A percentile compares a stretch with the other conserved stretches of the same genome.
phyloP scores from a whole-genome alignment of 345 rosid species.

The Alliaria petiolata region DNA sequence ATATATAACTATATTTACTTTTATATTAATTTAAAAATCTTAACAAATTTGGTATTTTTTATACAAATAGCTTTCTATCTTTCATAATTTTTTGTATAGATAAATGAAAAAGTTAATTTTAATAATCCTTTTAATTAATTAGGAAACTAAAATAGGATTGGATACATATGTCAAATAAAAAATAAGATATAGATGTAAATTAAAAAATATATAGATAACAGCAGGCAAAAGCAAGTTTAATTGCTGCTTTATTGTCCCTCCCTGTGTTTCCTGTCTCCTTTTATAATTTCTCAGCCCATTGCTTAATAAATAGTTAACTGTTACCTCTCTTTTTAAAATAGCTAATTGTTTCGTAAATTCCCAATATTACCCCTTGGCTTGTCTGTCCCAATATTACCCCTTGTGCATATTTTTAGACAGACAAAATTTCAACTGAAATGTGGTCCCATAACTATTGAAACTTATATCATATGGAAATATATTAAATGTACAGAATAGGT shows the following conservation, averaged over 20 bases:
- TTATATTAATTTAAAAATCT: no score
- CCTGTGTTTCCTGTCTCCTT: constrained; percentile 14
- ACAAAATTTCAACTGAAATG: constrained; percentile 15
- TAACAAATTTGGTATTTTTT: no score
- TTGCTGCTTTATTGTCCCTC: constrained; percentile 21
- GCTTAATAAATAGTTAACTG: background rate
- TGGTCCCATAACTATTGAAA: constrained; percentile 30
- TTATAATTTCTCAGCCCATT: background rate
- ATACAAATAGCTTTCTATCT: background rate
- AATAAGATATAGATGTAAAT: background rate
- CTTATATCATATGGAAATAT: background rate
- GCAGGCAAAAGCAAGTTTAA: constrained; percentile 49
- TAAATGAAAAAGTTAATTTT: background rate
- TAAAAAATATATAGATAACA: background rate
- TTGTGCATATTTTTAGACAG: constrained; percentile 15
- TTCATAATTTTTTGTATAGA: no score
- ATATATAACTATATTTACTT: no score
- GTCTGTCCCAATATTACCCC: no score
- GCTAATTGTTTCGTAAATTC: background rate
- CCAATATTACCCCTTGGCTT: background rate
- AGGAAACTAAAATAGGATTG: background rate
- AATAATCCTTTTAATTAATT: background rate
- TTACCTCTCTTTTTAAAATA: background rate
- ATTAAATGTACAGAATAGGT: constrained; percentile 4
- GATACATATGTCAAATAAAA: background rate